A percentile compares a stretch with the other conserved stretches of the same genome.
Conservation (phyloP, 1,284 basidiomycete genomes). For the Fereydounia khargensis region DNA sequence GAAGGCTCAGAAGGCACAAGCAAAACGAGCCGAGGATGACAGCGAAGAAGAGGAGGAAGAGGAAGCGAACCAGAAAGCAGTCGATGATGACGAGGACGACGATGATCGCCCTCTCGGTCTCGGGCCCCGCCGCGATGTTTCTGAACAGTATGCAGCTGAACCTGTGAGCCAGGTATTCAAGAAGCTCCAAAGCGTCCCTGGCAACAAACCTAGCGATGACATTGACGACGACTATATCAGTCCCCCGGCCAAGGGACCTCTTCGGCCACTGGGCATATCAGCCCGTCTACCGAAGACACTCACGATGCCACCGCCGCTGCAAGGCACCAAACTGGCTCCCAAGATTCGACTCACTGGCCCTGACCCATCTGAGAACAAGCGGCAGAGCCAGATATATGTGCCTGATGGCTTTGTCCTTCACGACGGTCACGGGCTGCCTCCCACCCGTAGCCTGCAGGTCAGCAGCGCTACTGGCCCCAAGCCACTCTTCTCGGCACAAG, state of each 20-base stretch:
- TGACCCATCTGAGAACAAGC: conserved; percentile 1
- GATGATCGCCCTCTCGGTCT: neutral
- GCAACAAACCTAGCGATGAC: conserved; percentile 5
- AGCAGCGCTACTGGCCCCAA: conserved; percentile 35
- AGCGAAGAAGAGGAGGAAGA: conserved; percentile 20
- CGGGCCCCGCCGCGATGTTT: conserved; percentile 3
- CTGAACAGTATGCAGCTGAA: conserved; percentile 14
- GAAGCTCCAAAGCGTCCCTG: neutral
- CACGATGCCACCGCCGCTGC: conserved; percentile 38
- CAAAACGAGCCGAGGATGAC: conserved; percentile 3
- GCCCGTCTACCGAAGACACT: conserved; percentile 34
- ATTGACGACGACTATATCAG: conserved; percentile 42
- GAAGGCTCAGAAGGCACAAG: conserved; percentile 10
- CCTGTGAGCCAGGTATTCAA: conserved; percentile 1
- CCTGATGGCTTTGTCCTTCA: conserved; percentile 49
- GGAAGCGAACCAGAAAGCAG: conserved; percentile 5
- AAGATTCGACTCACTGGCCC: conserved; percentile 17
- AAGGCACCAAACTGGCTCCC: conserved; percentile 37
- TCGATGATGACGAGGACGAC: neutral
- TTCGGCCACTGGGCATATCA: conserved; percentile 36
- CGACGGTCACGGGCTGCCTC: conserved; percentile 29
- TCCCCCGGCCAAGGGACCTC: conserved; percentile 40
- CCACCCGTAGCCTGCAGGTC: conserved; percentile 36
- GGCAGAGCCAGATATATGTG: conserved; percentile 33
- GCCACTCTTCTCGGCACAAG: conserved; percentile 23